Conservation (phyloP, 345 rosid genomes). For the Eucalyptus curtisii region DNA sequence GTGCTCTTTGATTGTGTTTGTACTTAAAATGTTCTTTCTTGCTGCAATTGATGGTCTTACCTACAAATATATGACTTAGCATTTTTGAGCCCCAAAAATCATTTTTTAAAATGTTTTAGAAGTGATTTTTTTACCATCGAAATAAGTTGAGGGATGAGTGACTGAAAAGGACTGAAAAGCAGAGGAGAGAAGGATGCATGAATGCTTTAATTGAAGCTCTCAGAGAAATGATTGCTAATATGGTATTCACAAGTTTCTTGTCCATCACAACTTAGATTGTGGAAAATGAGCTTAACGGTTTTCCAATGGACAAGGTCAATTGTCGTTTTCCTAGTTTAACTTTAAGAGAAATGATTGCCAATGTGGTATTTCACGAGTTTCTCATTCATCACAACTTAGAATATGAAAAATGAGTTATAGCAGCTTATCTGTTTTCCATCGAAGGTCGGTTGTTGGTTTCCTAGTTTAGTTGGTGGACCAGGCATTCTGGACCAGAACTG, state of each 20-base stretch:
- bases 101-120: not conserved
- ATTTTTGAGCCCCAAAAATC: not conserved
- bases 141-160: not conserved
- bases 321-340: not conserved
- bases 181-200: not conserved
- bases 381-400: not conserved
- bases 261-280: not conserved
- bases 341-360: not conserved
- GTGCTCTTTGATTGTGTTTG: not conserved
- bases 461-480: not conserved
- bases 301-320: not conserved
- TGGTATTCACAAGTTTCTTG: not conserved
- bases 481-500: not conserved
- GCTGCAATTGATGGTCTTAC: not conserved
- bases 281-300: not conserved
- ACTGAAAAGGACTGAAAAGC: not conserved
- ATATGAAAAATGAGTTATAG: not conserved
- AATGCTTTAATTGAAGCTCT: not conserved
- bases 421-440: not conserved
- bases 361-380: not conserved
- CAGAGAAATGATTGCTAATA: not conserved
- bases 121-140: not conserved
- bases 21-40: not conserved
- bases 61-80: not conserved
- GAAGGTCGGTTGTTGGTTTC: not conserved